Conservation (phyloP, 2,329 filamentous ascomycete genomes). For the Clonostachys rosea region DNA sequence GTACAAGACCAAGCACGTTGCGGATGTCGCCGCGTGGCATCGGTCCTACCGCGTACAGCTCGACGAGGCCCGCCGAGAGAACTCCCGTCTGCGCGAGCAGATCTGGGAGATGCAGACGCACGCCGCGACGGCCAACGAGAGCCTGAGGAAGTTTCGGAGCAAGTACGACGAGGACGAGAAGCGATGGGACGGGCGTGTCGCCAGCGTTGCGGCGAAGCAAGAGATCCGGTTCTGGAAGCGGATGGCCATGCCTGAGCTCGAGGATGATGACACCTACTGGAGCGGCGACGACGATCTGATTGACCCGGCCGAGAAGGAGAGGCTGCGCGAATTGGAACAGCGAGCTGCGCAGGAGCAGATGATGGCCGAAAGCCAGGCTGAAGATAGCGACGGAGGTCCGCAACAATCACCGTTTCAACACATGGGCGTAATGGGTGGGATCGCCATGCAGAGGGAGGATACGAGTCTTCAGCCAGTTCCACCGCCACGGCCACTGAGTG, state of each 20-base stretch:
- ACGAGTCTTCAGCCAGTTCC: slow-evolving; percentile 19
- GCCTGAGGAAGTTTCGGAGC: slow-evolving; percentile 51
- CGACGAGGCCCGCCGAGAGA: slow-evolving; percentile 61
- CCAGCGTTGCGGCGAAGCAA: slow-evolving; percentile 47
- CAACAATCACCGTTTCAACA: slow-evolving; percentile 13
- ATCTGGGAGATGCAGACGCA: slow-evolving; percentile 64
- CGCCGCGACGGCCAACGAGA: slow-evolving; percentile 52
- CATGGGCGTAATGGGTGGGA: slow-evolving; percentile 23
- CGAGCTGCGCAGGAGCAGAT: slow-evolving; percentile 27
- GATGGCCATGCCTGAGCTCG: slow-evolving; percentile 57
- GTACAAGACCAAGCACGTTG: slow-evolving; percentile 59
- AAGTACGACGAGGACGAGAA: slow-evolving; percentile 51
- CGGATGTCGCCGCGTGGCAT: slow-evolving; percentile 61
- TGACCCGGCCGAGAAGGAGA: slow-evolving; percentile 54
- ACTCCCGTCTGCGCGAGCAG: slow-evolving; percentile 57
- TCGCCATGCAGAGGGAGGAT: slow-evolving; percentile 32
- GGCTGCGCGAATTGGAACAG: slow-evolving; percentile 43
- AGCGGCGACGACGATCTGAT: slow-evolving; percentile 63
- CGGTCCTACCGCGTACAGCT: slow-evolving; percentile 61
- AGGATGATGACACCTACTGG: slow-evolving; percentile 57
- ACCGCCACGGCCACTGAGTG: slow-evolving; percentile 28
- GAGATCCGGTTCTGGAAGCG: slow-evolving; percentile 64
- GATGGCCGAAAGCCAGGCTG: slow-evolving; percentile 20
- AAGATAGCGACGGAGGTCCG: slow-evolving; percentile 22
- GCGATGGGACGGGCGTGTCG: slow-evolving; percentile 47